Base-by-base conservation (phyloP, 768 basidiomycete genomes). In the Russula sp. region DNA sequence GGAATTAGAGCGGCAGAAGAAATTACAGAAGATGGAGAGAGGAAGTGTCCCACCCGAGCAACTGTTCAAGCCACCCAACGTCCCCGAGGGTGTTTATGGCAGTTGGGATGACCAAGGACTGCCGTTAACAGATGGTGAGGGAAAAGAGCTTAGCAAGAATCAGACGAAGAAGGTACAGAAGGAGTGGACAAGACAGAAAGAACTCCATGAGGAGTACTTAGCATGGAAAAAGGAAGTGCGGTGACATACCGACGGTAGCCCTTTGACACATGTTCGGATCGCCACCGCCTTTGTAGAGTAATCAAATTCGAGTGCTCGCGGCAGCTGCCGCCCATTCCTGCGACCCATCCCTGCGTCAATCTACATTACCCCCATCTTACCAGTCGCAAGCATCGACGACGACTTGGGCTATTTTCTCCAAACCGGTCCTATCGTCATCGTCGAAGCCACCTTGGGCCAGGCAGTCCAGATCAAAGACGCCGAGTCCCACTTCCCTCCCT, bases 41-140 rank as follows among this genome's bases (percentile, higher is more conserved):
- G 94, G 93, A 4, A 84, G 85, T 39, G 70, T 86, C 11, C 72
- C 86, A 0, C 92, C 95, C 2, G 73, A 76, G 58, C 86, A 88
- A 55, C 78, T 95, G 77, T 98, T 95, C 80, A 88, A 81, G 71
- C 87, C 91, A 11, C 92, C 93, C 2, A 79, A 91, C 67, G 82
- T 87, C 16, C 75, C 79, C 2, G 82, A 87, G 69, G 88, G 86
- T 16, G 76, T 73, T n/a, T 98, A 90, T 70, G 76, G 82, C 7
- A 86, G 83, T 55, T 99, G 93, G 91, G 83, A 94, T 73, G 90
- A 86, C 52, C 73, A 79, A 43, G 97, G 97, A 0, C 60, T 98
- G 45, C 97, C 97, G 25, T 78, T 86, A 13, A 88, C 87, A n/a
- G 92, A 95, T 69, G 81, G 78, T 0, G 83, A 89, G 52, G 95